These are phyloP conservation scores for Crucihimalaya himalaica DNA, from an alignment of 345 rosid genomes.

Conservation along the genomic window DNA sequence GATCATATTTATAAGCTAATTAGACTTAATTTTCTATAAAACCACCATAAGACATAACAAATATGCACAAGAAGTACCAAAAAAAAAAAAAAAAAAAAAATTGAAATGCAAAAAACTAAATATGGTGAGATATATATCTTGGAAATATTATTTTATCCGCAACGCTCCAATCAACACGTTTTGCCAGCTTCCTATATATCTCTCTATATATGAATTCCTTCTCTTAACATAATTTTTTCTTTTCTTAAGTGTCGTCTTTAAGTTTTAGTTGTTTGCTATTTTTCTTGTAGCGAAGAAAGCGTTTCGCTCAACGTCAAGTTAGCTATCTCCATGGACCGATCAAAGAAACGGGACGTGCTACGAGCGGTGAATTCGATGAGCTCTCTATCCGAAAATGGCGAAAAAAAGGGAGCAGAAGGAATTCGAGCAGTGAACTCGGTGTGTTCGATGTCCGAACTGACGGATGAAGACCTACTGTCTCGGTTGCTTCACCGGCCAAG, in stretches of 20 bases:
- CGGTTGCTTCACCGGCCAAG: conserved; percentile 70
- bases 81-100: neutral
- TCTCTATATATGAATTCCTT: conserved; percentile 37
- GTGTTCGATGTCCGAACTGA: conserved; percentile 63
- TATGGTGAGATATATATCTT: neutral
- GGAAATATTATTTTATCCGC: neutral
- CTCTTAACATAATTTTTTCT: neutral
- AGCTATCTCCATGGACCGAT: conserved; percentile 22
- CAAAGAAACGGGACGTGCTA: conserved; percentile 18
- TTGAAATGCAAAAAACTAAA: neutral
- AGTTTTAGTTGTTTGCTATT: neutral
- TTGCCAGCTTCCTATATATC: neutral
- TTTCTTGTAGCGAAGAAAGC: neutral
- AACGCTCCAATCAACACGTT: neutral
- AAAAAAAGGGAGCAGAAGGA: conserved; percentile 16
- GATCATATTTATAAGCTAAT: neutral
- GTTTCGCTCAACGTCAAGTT: neutral
- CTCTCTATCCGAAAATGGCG: neutral
- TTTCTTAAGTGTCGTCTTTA: neutral
- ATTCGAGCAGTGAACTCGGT: conserved; percentile 69
- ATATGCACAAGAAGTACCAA: neutral
- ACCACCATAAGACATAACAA: neutral
- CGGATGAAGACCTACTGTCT: conserved; percentile 61
- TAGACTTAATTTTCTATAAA: neutral
- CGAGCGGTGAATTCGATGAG: conserved; percentile 34